Evolutionary conservation across 2,329 filamentous ascomycete species (phyloP).

Genomic region (Pestalotiopsis sp.): DNA sequence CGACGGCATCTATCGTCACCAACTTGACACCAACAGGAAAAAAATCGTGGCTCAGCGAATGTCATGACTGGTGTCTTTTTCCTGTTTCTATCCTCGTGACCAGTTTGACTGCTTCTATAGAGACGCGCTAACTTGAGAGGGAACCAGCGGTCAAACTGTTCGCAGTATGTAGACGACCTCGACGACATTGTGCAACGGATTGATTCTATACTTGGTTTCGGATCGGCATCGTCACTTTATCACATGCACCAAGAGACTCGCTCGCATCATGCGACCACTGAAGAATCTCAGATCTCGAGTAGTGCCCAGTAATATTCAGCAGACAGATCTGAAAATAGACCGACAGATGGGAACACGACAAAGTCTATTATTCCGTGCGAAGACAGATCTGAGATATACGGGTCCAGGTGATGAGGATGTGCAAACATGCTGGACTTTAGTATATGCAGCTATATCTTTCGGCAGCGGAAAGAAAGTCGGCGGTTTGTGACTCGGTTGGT

Average conservation of each 20-base stretch:
- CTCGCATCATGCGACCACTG: background rate
- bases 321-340: background rate
- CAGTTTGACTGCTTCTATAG: background rate
- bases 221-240: background rate
- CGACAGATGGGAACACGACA: background rate
- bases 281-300: background rate
- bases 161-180: background rate
- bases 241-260: background rate
- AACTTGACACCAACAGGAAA: background rate
- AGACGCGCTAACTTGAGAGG: background rate
- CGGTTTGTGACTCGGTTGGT: background rate
- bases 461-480: background rate
- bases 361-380: background rate
- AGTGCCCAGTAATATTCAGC: background rate
- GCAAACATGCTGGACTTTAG: background rate
- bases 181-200: background rate
- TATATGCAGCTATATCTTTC: background rate
- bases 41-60: background rate
- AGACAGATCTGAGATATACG: background rate
- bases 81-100: background rate
- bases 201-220: background rate
- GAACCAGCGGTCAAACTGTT: background rate
- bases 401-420: background rate
- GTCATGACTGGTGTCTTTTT: background rate
- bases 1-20: background rate